Percentiles rank a stretch among this genome's conserved stretches.
Evolutionary conservation across 768 basidiomycete species (phyloP).

Genomic region (Rhizopogon rudus): DNA sequence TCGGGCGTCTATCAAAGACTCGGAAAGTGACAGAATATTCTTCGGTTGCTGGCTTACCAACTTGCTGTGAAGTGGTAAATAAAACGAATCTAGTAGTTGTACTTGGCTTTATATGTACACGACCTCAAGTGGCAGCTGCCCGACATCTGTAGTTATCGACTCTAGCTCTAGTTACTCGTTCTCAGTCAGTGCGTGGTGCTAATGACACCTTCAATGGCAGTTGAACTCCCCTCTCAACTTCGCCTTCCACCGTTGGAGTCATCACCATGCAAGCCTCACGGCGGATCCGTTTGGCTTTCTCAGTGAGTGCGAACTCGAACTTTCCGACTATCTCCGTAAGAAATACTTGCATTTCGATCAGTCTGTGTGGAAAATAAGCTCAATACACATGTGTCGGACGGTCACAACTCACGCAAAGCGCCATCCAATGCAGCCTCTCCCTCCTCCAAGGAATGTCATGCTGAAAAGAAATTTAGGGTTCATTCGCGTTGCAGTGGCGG

Average conservation of each 20-base stretch:
- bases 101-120: too few relatives aligned
- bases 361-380: conserved; percentile 10
- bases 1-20: too few relatives aligned
- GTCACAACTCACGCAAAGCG: neutral
- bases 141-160: too few relatives aligned
- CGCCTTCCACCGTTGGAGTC: conserved; percentile 31
- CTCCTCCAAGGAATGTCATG: conserved; percentile 7
- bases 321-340: conserved; percentile 47
- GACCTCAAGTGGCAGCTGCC: too few relatives aligned
- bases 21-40: too few relatives aligned
- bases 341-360: conserved; percentile 54
- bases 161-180: too few relatives aligned
- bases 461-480: conserved; percentile 6
- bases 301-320: conserved; percentile 8
- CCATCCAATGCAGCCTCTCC: too few relatives aligned
- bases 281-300: conserved; percentile 20
- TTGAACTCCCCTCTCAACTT: conserved; percentile 20
- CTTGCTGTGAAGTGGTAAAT: too few relatives aligned
- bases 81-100: too few relatives aligned
- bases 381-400: neutral
- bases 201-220: too few relatives aligned
- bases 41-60: too few relatives aligned
- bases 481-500: neutral
- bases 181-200: too few relatives aligned
- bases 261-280: conserved; percentile 27